phyloP scores from a whole-genome alignment of 2,329 filamentous ascomycete species.

The Trichoderma aggressivum region DNA sequence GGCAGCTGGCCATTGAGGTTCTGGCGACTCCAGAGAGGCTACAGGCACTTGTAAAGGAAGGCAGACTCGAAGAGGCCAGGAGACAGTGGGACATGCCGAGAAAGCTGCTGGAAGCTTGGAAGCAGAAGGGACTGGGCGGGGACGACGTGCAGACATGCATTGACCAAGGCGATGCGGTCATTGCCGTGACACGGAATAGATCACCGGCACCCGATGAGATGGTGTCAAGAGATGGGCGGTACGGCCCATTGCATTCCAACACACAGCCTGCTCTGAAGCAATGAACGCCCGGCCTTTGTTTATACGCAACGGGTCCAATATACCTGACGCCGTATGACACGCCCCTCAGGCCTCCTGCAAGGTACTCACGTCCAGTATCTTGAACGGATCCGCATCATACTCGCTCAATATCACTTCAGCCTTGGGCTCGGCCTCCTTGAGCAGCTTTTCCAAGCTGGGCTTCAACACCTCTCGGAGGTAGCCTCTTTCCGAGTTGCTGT shows the following conservation, averaged over 20 bases:
- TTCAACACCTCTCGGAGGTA: constrained; percentile 73
- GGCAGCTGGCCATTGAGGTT: constrained; percentile 60
- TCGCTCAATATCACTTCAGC: constrained; percentile 72
- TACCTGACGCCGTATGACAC: background rate
- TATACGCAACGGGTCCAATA: background rate
- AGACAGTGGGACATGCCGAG: constrained; percentile 54
- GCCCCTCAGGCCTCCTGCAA: constrained; percentile 28
- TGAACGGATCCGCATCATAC: constrained; percentile 83
- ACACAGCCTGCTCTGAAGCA: background rate
- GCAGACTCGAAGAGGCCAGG: constrained; percentile 58
- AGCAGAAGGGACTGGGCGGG: constrained; percentile 52
- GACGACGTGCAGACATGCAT: constrained; percentile 52
- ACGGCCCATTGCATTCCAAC: background rate
- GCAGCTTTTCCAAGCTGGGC: constrained; percentile 56
- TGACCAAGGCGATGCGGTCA: constrained; percentile 51
- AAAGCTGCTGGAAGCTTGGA: constrained; percentile 51
- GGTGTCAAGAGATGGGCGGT: constrained; percentile 22
- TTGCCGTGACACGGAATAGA: constrained; percentile 29
- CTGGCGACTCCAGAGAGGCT: constrained; percentile 60
- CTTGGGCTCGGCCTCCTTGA: constrained; percentile 49
- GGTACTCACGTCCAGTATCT: constrained; percentile 58
- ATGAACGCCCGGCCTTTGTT: background rate
- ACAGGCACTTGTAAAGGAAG: constrained; percentile 54
- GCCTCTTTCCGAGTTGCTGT: constrained; percentile 87
- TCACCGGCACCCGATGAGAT: constrained; percentile 17